Percentiles rank a stretch among this genome's conserved stretches.
These are phyloP conservation scores for Hypholoma fasciculare DNA, from an alignment of 768 basidiomycete species.

Conservation along the genomic window DNA sequence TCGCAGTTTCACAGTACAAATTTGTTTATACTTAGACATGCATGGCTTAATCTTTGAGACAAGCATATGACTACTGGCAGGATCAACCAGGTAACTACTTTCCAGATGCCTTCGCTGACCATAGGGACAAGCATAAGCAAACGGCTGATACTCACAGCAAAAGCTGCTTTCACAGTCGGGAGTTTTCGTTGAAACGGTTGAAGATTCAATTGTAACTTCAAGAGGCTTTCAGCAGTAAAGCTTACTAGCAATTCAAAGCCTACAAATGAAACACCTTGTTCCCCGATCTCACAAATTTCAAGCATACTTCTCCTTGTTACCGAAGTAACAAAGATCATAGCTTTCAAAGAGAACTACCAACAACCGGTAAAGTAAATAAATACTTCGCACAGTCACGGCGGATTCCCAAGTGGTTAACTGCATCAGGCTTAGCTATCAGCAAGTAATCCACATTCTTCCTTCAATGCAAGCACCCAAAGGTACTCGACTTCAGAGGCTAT, in stretches of 20 bases:
- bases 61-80: slow-evolving; percentile 86
- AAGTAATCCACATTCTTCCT: slow-evolving; percentile 37
- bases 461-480: slow-evolving; percentile 28
- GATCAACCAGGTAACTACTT: slow-evolving; percentile 82
- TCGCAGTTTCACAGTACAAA: slow-evolving; percentile 78
- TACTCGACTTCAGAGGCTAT: slow-evolving; percentile 25
- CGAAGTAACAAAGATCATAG: slow-evolving; percentile 32
- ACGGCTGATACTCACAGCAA: slow-evolving; percentile 14
- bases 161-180: slow-evolving; percentile 23
- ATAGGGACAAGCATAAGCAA: background rate
- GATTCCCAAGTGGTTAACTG: slow-evolving; percentile 36
- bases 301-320: slow-evolving; percentile 26
- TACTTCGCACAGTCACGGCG: slow-evolving; percentile 28
- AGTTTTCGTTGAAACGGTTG: slow-evolving; percentile 22
- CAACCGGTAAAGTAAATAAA: slow-evolving; percentile 24
- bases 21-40: slow-evolving; percentile 63
- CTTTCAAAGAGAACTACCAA: slow-evolving; percentile 38
- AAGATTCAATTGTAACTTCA: slow-evolving; percentile 21
- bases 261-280: slow-evolving; percentile 38
- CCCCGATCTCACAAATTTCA: slow-evolving; percentile 49
- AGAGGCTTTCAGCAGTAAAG: slow-evolving; percentile 6
- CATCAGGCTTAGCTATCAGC: slow-evolving; percentile 39
- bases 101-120: slow-evolving; percentile 17
- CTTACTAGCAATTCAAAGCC: slow-evolving; percentile 21
- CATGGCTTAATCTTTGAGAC: slow-evolving; percentile 85